phyloP scores from a whole-genome alignment of 2,329 filamentous ascomycete genomes.

The Ophiocordyceps camponoti-leonardi region DNA sequence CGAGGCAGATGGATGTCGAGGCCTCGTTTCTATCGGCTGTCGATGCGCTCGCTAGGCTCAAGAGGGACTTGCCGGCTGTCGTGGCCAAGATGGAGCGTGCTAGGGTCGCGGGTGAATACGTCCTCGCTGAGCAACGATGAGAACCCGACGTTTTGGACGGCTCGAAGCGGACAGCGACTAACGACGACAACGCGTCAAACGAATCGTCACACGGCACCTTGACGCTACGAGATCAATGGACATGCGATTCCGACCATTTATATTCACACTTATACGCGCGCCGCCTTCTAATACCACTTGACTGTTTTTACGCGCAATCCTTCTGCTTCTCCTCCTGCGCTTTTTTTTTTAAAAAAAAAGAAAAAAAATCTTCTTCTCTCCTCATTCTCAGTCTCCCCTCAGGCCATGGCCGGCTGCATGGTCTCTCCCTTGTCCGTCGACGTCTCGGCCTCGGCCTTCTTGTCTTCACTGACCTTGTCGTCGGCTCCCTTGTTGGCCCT shows the following conservation, averaged over 20 bases:
- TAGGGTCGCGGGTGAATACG: slow-evolving; percentile 39
- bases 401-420: slow-evolving; percentile 10
- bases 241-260: no score
- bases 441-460: slow-evolving; percentile 19
- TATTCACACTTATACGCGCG: no score
- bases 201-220: no score
- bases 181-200: no score
- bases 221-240: no score
- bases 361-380: neutral
- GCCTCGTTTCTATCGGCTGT: slow-evolving; percentile 28
- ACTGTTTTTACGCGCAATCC: no score
- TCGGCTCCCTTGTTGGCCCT: slow-evolving; percentile 18
- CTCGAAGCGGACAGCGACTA: no score
- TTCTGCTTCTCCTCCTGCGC: neutral
- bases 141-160: no score
- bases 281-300: no score
- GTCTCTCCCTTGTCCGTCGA: slow-evolving; percentile 15
- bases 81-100: slow-evolving; percentile 50
- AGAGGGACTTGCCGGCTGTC: slow-evolving; percentile 42
- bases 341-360: neutral
- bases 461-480: slow-evolving; percentile 19
- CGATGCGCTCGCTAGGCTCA: slow-evolving; percentile 31
- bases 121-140: slow-evolving; percentile 13
- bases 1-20: slow-evolving; percentile 27
- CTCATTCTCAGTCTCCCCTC: neutral